These are phyloP conservation scores for Geotrichum bryndzae DNA, from an alignment of 1,139 yeast species.

Conservation along the genomic window DNA sequence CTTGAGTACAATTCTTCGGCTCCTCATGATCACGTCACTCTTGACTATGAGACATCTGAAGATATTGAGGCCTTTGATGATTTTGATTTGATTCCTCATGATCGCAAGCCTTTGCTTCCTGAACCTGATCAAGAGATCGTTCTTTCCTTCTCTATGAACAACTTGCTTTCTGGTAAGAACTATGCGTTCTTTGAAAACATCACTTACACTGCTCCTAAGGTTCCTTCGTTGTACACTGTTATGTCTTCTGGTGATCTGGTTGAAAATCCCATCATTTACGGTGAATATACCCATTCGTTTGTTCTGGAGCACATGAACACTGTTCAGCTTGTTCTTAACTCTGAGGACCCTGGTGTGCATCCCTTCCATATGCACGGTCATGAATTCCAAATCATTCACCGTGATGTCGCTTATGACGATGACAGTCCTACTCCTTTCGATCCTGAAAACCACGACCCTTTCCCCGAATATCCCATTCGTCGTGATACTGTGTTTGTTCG, in stretches of 20 bases:
- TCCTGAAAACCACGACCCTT: conserved; percentile 45
- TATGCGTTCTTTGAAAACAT: conserved; percentile 87
- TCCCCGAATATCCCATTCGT: conserved; percentile 58
- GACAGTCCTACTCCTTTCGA: conserved; percentile 46
- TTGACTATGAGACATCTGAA: conserved; percentile 31
- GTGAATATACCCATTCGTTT: conserved; percentile 68
- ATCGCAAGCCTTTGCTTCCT: conserved; percentile 46
- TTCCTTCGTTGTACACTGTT: conserved; percentile 76
- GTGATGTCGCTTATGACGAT: conserved; percentile 48
- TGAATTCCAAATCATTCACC: conserved; percentile 58
- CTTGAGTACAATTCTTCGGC: conserved; percentile 50
- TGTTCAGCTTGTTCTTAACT: conserved; percentile 64
- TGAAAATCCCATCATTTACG: conserved; percentile 57
- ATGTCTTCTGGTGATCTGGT: conserved; percentile 54
- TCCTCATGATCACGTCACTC: conserved; percentile 43
- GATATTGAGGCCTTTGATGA: conserved; percentile 45
- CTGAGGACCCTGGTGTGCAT: conserved; percentile 69
- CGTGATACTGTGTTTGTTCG: conserved; percentile 64
- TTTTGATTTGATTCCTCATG: conserved; percentile 54
- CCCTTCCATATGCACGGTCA: conserved; percentile 91
- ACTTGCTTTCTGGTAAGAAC: conserved; percentile 73
- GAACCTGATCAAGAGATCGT: conserved; percentile 63
- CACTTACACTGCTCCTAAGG: conserved; percentile 71
- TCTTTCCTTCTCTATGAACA: conserved; percentile 69
- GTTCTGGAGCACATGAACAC: conserved; percentile 60